phyloP scores from a whole-genome alignment of 176 grass and related monocot species.

The Oryza glumipatula region DNA sequence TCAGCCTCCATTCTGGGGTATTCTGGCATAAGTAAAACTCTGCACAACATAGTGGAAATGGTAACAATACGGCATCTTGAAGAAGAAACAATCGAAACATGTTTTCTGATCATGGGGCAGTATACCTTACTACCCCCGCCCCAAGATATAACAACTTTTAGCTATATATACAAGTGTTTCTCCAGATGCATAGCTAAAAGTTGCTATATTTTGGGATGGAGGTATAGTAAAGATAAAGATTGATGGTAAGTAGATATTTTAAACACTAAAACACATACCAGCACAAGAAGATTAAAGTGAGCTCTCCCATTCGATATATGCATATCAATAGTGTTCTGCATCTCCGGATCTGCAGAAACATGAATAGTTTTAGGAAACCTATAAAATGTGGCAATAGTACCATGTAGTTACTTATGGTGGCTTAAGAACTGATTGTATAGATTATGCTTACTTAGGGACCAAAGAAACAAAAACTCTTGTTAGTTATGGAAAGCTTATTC shows the following conservation, averaged over 20 bases:
- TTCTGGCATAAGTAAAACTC: neutral
- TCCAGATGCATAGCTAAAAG: too few relatives aligned
- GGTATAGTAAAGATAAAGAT: slow-evolving; percentile 19
- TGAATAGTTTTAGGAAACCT: slow-evolving; percentile 30
- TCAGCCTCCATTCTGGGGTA: slow-evolving; percentile 8
- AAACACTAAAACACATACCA: slow-evolving; percentile 51
- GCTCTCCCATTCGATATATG: slow-evolving; percentile 59
- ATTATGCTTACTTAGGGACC: neutral
- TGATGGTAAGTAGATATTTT: slow-evolving; percentile 29
- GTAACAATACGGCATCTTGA: too few relatives aligned
- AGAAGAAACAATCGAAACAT: neutral
- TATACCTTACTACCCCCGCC: neutral
- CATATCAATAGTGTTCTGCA: slow-evolving; percentile 67
- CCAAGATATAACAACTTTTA: too few relatives aligned
- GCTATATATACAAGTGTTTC: too few relatives aligned
- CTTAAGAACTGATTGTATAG: neutral
- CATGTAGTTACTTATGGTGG: neutral
- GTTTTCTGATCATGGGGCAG: neutral
- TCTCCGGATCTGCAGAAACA: slow-evolving; percentile 69
- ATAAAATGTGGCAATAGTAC: neutral
- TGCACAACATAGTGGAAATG: neutral
- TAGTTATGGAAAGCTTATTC: neutral
- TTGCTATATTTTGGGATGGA: too few relatives aligned
- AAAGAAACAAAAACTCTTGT: neutral
- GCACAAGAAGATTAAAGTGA: slow-evolving; percentile 53